A percentile compares a stretch with the other conserved stretches of the same genome.
Conservation (phyloP, 768 basidiomycete species). For the Tephrocybe sp. region DNA sequence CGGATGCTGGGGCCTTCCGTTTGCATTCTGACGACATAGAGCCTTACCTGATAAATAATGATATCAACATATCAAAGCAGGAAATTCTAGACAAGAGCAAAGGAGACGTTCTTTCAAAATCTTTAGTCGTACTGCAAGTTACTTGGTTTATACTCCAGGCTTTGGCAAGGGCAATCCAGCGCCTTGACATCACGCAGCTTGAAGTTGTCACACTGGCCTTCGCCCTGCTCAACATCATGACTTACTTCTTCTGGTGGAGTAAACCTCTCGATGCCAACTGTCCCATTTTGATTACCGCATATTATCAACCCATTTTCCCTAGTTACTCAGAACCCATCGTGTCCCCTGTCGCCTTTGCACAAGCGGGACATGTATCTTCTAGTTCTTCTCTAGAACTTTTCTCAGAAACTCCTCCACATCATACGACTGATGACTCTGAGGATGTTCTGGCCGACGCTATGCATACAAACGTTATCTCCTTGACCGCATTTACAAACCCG, state of each 20-base stretch:
- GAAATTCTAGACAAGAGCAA: conserved; percentile 27
- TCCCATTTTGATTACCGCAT: conserved; percentile 6
- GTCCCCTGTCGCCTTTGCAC: too few species aligned
- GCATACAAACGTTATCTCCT: too few species aligned
- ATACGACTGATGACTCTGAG: too few species aligned
- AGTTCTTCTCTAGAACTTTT: too few species aligned
- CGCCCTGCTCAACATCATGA: conserved; percentile 21
- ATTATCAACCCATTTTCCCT: too few species aligned
- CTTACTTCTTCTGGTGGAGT: conserved; percentile 32
- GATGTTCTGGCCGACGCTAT: too few species aligned
- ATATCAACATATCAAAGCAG: conserved; percentile 11
- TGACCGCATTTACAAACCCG: too few species aligned
- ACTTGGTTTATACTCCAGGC: conserved; percentile 29
- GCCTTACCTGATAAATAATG: background rate
- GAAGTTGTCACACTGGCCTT: conserved; percentile 29
- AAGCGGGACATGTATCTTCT: background rate
- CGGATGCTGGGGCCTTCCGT: background rate
- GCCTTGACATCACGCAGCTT: conserved; percentile 24
- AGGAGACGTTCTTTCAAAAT: conserved; percentile 23
- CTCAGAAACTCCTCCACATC: too few species aligned
- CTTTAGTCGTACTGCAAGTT: conserved; percentile 23
- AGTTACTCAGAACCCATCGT: too few species aligned
- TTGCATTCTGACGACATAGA: conserved; percentile 3
- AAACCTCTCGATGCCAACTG: conserved; percentile 28
- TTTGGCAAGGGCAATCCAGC: conserved; percentile 18